Conservation (phyloP, 2,329 filamentous ascomycete genomes). For the Stachybotrys echinatus region DNA sequence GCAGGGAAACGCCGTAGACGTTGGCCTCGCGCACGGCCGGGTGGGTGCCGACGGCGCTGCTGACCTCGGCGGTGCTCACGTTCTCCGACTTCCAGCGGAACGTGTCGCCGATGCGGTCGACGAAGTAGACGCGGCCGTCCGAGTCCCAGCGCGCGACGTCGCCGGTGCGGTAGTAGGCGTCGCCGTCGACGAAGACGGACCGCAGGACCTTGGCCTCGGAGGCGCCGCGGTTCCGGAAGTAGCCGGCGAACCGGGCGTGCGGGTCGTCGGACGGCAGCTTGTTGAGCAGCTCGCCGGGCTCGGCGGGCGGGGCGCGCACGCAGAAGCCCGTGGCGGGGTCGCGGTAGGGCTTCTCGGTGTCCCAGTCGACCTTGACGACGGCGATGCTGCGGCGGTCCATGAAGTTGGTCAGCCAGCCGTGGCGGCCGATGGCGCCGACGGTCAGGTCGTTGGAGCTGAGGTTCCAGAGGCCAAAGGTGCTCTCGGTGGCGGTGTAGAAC, state of each 20-base stretch:
- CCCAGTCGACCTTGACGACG: conserved; percentile 66
- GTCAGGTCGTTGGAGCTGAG: conserved; percentile 65
- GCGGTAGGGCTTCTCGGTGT: conserved; percentile 62
- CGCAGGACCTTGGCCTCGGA: conserved; percentile 69
- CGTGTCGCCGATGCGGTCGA: conserved; percentile 74
- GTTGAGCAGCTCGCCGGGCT: conserved; percentile 72
- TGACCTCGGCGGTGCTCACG: conserved; percentile 76
- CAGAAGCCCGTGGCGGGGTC: conserved; percentile 67
- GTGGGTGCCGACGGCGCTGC: conserved; percentile 66
- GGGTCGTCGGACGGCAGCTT: conserved; percentile 62
- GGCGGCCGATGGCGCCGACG: conserved; percentile 73
- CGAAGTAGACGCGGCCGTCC: conserved; percentile 73
- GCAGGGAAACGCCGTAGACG: conserved; percentile 77
- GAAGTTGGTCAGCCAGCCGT: conserved; percentile 55
- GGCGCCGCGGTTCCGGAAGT: conserved; percentile 68
- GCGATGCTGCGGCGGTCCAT: conserved; percentile 46
- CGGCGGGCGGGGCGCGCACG: conserved; percentile 47
- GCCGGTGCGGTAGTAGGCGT: conserved; percentile 81
- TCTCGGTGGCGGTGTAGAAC: conserved; percentile 78
- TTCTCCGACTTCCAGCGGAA: conserved; percentile 83
- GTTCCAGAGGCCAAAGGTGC: conserved; percentile 66
- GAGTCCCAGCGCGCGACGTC: conserved; percentile 68
- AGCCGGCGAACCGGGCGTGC: conserved; percentile 68
- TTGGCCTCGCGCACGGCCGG: conserved; percentile 69
- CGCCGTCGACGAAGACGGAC: conserved; percentile 67